Percentiles rank a stretch among this genome's conserved stretches.
phyloP scores from a whole-genome alignment of 2,329 filamentous ascomycete genomes.

The Podosphaera fusca region DNA sequence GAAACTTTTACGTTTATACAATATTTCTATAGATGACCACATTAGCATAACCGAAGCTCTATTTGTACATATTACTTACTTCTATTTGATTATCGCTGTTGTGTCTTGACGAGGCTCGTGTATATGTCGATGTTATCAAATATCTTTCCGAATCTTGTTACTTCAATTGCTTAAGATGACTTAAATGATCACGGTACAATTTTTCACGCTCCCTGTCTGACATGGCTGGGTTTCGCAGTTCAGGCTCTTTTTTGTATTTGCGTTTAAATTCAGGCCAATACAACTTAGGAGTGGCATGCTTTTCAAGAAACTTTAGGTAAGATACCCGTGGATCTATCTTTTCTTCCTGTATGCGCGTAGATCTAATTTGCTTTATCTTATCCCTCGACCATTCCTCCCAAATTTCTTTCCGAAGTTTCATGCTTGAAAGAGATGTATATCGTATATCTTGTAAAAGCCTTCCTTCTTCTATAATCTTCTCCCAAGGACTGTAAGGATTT shows the following conservation, averaged over 20 bases:
- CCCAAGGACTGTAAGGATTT: constrained; percentile 80
- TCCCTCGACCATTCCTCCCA: constrained; percentile 70
- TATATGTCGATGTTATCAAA: neutral
- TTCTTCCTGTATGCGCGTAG: constrained; percentile 49
- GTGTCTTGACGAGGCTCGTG: neutral
- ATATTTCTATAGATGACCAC: no score
- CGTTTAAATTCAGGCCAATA: constrained; percentile 96
- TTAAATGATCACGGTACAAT: constrained; percentile 52
- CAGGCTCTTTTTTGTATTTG: constrained; percentile 61
- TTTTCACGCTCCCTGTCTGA: constrained; percentile 61
- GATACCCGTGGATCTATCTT: constrained; percentile 65
- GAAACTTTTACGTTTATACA: no score
- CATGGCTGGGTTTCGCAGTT: constrained; percentile 53
- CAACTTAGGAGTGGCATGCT: constrained; percentile 67
- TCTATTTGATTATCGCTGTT: no score
- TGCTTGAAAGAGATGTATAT: constrained; percentile 65
- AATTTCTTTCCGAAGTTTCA: constrained; percentile 56
- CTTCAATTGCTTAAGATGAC: constrained; percentile 29
- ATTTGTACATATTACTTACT: no score
- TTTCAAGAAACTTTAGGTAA: constrained; percentile 61
- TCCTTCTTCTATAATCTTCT: constrained; percentile 65
- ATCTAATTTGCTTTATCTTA: constrained; percentile 48
- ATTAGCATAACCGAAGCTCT: no score
- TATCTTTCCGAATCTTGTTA: neutral
- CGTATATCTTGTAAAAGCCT: constrained; percentile 64